These are phyloP conservation scores for Apiotrichum akiyoshidainum DNA, from an alignment of 1,284 basidiomycete species.

Conservation along the genomic window DNA sequence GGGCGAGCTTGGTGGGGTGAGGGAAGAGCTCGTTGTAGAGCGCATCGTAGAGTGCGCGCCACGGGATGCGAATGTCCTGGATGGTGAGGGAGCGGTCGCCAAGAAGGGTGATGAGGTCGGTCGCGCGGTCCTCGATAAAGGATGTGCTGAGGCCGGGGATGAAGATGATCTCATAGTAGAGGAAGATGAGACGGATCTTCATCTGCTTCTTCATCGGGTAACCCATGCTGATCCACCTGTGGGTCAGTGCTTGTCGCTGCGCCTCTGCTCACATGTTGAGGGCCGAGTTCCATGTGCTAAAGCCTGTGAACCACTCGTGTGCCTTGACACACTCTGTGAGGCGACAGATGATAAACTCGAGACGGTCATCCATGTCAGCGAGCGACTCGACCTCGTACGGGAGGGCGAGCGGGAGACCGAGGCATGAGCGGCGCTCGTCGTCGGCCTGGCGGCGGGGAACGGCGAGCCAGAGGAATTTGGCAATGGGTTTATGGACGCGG, in stretches of 20 bases:
- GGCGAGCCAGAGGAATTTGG: conserved; percentile 13
- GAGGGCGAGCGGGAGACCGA: conserved; percentile 52
- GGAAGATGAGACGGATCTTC: conserved; percentile 68
- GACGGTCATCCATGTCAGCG: conserved; percentile 71
- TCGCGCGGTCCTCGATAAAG: conserved; percentile 54
- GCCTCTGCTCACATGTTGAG: conserved; percentile 61
- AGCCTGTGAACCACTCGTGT: conserved; percentile 72
- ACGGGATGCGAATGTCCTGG: conserved; percentile 79
- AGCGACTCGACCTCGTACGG: conserved; percentile 80
- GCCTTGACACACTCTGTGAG: conserved; percentile 70
- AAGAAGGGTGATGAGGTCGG: conserved; percentile 55
- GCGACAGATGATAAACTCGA: conserved; percentile 70
- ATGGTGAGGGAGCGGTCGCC: conserved; percentile 71
- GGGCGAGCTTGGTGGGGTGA: conserved; percentile 74
- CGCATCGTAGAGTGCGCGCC: conserved; percentile 79
- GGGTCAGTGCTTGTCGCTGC: conserved; percentile 22
- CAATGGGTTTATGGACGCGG: not conserved
- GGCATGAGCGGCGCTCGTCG: conserved; percentile 41
- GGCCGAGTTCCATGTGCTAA: conserved; percentile 74
- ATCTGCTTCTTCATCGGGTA: conserved; percentile 80
- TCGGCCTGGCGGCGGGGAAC: conserved; percentile 31
- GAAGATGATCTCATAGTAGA: conserved; percentile 68
- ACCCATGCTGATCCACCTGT: conserved; percentile 74
- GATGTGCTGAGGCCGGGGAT: conserved; percentile 55
- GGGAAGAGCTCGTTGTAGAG: conserved; percentile 79